Evolutionary conservation across 352 stramenopile species (phyloP), one percentile per base, ranked within the genome.

Genomic region (Globisporangium spinosum): DNA sequence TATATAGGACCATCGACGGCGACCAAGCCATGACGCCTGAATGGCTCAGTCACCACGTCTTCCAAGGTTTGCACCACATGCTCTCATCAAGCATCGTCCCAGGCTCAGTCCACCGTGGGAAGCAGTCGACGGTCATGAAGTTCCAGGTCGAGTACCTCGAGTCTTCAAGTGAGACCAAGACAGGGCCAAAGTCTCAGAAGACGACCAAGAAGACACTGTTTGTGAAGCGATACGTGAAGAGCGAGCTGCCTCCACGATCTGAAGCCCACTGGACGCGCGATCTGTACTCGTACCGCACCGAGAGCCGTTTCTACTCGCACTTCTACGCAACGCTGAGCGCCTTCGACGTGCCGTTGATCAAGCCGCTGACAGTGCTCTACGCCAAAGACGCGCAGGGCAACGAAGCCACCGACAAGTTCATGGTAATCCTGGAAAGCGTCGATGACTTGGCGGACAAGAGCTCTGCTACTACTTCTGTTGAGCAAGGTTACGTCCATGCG

Each of bases 191-290:
- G 12, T 34, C 22, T 20, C 51, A 45, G 27, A 51, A 22, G 43
- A 51, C 7, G 20, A 23, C 43, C 43, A 57, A 62, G n/a, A 72
- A 68, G 58, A 76, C 63, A 6, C 23, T 92, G 38, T 92, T 92
- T 65, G 23, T 87, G n/a, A 92, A 92, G 72, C 80, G 84, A 34
- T 87, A 79, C 34, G 76, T 80, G 13, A 81, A 74, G 58, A 69
- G 77, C 27, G 83, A 92, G 62, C 74, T 92, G 38, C 73, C 82
- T 2, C 23, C 72, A 23, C 68, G 82, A 29, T 76, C 74, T 0
- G 72, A 57, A 15, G 68, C 72, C 51, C 72, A 89, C 59, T 92
- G 83, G 83, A 67, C 68, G 32, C 77, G 83, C 17, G 82, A 92
- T 60, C 61, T 92, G 27, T 68, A 66, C 20, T 92, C 83, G 2